Conservation (phyloP, 2,329 filamentous ascomycete species). For the Penicillium sp. region DNA sequence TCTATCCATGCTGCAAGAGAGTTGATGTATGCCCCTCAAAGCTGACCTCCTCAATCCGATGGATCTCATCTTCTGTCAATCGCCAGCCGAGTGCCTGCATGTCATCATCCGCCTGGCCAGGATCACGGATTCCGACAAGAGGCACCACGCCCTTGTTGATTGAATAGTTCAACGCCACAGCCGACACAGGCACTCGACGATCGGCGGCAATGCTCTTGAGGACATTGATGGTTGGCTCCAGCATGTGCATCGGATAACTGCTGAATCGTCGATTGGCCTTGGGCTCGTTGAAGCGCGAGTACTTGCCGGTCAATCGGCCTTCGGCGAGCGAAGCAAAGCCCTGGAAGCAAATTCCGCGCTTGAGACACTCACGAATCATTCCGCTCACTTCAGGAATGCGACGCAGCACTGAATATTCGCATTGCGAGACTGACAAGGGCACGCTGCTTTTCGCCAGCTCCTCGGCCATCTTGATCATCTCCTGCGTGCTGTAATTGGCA, state of each 20-base stretch:
- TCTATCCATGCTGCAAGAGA: conserved; percentile 41
- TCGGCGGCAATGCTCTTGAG: conserved; percentile 34
- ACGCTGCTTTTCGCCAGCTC: conserved; percentile 34
- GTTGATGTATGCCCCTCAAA: conserved; percentile 36
- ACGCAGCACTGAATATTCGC: conserved; percentile 41
- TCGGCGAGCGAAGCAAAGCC: conserved; percentile 39
- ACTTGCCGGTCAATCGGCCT: conserved; percentile 39
- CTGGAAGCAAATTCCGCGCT: conserved; percentile 40
- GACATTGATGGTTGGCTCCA: conserved; percentile 35
- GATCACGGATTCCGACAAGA: conserved; percentile 38
- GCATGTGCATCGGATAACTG: conserved; percentile 41
- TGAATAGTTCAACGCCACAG: conserved; percentile 42
- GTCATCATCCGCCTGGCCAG: conserved; percentile 38
- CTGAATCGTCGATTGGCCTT: conserved; percentile 35
- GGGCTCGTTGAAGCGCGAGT: conserved; percentile 34
- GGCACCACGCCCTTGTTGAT: conserved; percentile 43
- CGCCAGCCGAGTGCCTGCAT: conserved; percentile 39
- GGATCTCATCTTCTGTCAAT: conserved; percentile 38
- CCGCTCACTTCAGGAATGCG: conserved; percentile 38
- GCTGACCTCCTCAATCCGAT: conserved; percentile 37
- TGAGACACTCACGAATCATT: conserved; percentile 36
- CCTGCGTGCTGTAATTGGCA: conserved; percentile 39
- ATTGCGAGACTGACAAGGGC: conserved; percentile 42
- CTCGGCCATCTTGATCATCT: conserved; percentile 41
- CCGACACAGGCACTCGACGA: conserved; percentile 29